These are phyloP conservation scores for Talaromyces rugulosus DNA, from an alignment of 2,329 filamentous ascomycete genomes.

Conservation along the genomic window DNA sequence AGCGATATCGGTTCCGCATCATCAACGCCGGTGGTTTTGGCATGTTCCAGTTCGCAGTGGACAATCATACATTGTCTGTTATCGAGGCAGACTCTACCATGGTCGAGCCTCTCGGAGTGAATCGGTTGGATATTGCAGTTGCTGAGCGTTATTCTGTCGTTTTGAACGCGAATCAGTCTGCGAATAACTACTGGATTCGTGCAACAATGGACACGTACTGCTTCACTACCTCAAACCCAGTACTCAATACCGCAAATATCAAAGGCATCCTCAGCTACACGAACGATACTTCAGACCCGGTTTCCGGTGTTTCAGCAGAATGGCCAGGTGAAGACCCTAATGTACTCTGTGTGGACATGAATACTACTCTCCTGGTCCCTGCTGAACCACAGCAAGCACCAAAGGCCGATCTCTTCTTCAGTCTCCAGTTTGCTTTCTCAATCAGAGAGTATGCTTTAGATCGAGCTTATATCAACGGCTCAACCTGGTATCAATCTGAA, in stretches of 20 bases:
- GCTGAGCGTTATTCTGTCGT: conserved; percentile 39
- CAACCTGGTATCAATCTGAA: conserved; percentile 2
- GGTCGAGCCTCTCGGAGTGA: conserved; percentile 8
- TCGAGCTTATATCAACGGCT: conserved; percentile 10
- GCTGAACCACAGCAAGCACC: conserved; percentile 1
- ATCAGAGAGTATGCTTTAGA: conserved; percentile 9
- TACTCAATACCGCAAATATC: conserved; percentile 9
- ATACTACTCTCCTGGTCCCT: conserved; percentile 7
- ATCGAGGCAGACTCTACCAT: conserved; percentile 11
- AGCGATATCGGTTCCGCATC: conserved; percentile 10
- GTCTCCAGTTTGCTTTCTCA: conserved; percentile 6
- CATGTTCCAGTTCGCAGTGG: conserved; percentile 21
- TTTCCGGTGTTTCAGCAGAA: neutral
- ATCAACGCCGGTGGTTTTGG: conserved; percentile 17
- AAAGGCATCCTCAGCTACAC: conserved; percentile 11
- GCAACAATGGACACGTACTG: conserved; percentile 13
- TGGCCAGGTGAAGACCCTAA: conserved; percentile 6
- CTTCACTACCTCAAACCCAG: conserved; percentile 5
- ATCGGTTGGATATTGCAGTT: conserved; percentile 5
- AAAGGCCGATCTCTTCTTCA: conserved; percentile 8
- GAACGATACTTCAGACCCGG: neutral
- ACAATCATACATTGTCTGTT: conserved; percentile 12
- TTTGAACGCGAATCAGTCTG: conserved; percentile 37
- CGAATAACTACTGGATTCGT: conserved; percentile 40
- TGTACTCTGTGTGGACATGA: conserved; percentile 9